Evolutionary conservation across 352 stramenopile genomes (phyloP).

Genomic region (Pythium folliculosum): DNA sequence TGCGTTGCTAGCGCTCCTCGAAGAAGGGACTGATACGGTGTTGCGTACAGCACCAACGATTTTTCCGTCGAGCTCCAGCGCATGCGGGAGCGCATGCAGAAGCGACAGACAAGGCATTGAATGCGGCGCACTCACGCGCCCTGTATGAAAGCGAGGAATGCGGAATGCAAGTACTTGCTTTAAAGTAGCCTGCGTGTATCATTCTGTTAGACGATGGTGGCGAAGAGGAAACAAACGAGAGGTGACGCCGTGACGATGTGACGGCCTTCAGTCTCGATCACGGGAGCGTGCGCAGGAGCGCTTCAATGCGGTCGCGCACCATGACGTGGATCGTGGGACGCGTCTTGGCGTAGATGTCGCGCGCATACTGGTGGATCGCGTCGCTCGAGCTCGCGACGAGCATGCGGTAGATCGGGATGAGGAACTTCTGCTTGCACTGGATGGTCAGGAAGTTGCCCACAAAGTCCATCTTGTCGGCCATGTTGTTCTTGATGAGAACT

Average conservation of each 20-base stretch:
- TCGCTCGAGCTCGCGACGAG: slow-evolving; percentile 48
- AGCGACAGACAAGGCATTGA: slow-evolving; percentile 5
- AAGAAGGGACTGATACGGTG: neutral
- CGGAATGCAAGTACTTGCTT: neutral
- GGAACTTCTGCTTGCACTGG: slow-evolving; percentile 84
- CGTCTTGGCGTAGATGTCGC: slow-evolving; percentile 44
- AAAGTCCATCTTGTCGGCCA: slow-evolving; percentile 44
- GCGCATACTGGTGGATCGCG: slow-evolving; percentile 44
- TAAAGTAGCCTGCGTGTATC: no score
- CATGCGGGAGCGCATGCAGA: slow-evolving; percentile 33
- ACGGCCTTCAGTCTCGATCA: neutral
- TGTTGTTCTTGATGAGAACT: slow-evolving; percentile 65
- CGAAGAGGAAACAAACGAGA: no score
- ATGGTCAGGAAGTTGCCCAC: slow-evolving; percentile 60
- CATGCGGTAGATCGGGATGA: slow-evolving; percentile 69
- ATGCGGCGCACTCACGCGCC: neutral
- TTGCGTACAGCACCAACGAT: slow-evolving; percentile 30
- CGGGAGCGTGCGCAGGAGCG: slow-evolving; percentile 40
- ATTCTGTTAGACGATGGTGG: no score
- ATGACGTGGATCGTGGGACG: slow-evolving; percentile 70
- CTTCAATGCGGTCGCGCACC: slow-evolving; percentile 69
- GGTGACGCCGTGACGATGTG: no score
- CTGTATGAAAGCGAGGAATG: neutral
- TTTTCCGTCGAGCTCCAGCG: slow-evolving; percentile 42
- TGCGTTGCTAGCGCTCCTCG: neutral